Conservation (phyloP, 768 basidiomycete genomes). For the Lyophyllum decastes region DNA sequence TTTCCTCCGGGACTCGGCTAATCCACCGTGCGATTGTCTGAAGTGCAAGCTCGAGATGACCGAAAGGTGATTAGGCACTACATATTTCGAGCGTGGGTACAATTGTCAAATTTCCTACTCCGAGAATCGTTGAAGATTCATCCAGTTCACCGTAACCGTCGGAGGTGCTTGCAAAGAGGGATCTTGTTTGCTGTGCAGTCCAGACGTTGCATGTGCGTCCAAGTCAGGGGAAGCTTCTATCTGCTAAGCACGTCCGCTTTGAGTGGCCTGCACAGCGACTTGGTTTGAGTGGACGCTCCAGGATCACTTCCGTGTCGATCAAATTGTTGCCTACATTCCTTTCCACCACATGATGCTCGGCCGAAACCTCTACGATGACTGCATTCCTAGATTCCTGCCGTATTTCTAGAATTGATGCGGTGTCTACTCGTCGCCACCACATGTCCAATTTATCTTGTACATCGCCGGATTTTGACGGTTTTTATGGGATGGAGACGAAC, state of each 20-base stretch:
- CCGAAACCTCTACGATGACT: background rate
- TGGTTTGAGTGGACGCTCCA: background rate
- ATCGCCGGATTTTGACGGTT: background rate
- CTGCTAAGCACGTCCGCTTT: background rate
- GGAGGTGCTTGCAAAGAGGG: background rate
- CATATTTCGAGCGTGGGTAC: no score
- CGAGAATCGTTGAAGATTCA: background rate
- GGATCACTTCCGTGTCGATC: constrained; percentile 1
- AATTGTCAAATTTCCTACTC: background rate
- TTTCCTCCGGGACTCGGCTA: no score
- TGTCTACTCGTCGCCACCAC: constrained; percentile 4
- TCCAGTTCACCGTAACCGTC: background rate
- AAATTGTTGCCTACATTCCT: background rate
- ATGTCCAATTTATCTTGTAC: background rate
- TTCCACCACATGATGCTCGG: background rate
- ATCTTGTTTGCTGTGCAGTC: background rate
- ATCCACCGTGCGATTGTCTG: no score
- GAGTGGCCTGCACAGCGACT: background rate
- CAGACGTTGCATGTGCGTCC: background rate
- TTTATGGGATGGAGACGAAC: background rate
- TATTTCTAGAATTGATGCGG: constrained; percentile 1
- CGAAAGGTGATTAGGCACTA: no score
- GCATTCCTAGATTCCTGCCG: background rate
- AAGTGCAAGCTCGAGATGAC: no score
- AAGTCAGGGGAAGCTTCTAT: background rate